These are phyloP conservation scores for Candida bentonensis DNA, from an alignment of 805 yeast genomes.

Conservation along the genomic window DNA sequence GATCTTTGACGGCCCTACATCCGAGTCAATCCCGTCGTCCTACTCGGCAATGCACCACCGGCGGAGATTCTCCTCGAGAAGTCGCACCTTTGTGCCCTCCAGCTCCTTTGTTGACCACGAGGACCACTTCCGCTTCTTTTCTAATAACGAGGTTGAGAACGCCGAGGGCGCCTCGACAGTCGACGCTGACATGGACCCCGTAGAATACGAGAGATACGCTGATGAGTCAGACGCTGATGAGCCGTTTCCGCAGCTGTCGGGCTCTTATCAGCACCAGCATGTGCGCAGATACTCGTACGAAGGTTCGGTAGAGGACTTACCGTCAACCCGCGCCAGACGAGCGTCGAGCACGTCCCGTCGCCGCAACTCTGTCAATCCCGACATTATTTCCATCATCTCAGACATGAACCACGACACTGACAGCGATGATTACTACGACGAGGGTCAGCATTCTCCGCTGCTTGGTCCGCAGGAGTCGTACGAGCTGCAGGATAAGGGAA, in stretches of 20 bases:
- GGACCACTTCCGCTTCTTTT: constrained; percentile 55
- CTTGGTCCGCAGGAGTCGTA: constrained; percentile 1
- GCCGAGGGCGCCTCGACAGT: constrained; percentile 85
- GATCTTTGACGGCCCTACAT: constrained; percentile 59
- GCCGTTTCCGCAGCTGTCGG: constrained; percentile 1
- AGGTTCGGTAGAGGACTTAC: not conserved
- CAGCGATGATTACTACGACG: constrained; percentile 4
- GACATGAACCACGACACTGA: constrained; percentile 7
- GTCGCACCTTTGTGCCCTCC: constrained; percentile 7
- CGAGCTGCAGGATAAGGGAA: constrained; percentile 1
- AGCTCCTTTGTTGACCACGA: constrained; percentile 8
- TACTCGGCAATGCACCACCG: constrained; percentile 50
- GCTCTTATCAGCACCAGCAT: constrained; percentile 4
- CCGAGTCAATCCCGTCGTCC: constrained; percentile 57
- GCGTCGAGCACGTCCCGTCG: constrained; percentile 2
- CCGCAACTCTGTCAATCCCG: not conserved
- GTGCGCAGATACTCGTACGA: constrained; percentile 19
- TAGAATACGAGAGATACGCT: constrained; percentile 11
- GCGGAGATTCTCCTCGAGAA: constrained; percentile 8
- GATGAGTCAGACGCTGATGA: constrained; percentile 2
- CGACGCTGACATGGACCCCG: constrained; percentile 22
- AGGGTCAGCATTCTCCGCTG: not conserved
- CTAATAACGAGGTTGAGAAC: constrained; percentile 64
- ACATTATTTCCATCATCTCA: constrained; percentile 7
- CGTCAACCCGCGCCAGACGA: constrained; percentile 1